Base-by-base conservation (phyloP, 2,329 filamentous ascomycete genomes). In the Aspergillus japonicus region DNA sequence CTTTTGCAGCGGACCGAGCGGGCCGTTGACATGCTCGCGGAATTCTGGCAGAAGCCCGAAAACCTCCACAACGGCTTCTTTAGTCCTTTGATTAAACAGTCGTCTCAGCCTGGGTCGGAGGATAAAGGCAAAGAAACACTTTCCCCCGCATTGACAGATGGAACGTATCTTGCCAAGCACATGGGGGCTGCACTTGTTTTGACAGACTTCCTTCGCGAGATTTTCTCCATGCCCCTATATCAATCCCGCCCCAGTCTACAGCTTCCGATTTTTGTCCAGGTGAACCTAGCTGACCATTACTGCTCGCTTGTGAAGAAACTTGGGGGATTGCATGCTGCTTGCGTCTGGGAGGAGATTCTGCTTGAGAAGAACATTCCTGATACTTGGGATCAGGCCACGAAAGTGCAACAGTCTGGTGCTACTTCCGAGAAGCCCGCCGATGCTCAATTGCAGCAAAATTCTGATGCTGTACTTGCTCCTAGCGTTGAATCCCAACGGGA, bases 211-310 rank as follows among this genome's bases (percentile, higher is more conserved):
- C 81, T 96, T 35, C 88, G 87, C 35, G 85, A 90, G 59, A 88
- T 89, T 60, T 96, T 91, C 72, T 86, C 87, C 50, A 77, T 80
- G 56, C 83, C 85, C 23, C 78, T 86, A 53, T 87, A 85, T 70
- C 86, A 86, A 59, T 84, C 85, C 56, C 84, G 91, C 59, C 85
- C 87, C 26, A 81, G 77, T 35, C 78, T 83, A 33, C 82, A 85
- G 54, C 80, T 79, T 10, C 84, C 86, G 31, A 84, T 89, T 11
- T 90, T 97, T 68, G 87, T 85, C 57, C 84, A 87, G 26, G 84
- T 96, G 66, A 96, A 96, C 70, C 83, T 96, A 23, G 91, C 88
- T 33, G 94, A 98, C 73, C 88, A 91, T 72, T 96, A 96, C 71
- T 81, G 86, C 49, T 77, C 82, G n/a, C 79, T 97, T 42, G 83